Percentiles rank a stretch among this genome's conserved stretches.
phyloP scores from a whole-genome alignment of 1,284 basidiomycete genomes.

The Leccinum pallidistipes region DNA sequence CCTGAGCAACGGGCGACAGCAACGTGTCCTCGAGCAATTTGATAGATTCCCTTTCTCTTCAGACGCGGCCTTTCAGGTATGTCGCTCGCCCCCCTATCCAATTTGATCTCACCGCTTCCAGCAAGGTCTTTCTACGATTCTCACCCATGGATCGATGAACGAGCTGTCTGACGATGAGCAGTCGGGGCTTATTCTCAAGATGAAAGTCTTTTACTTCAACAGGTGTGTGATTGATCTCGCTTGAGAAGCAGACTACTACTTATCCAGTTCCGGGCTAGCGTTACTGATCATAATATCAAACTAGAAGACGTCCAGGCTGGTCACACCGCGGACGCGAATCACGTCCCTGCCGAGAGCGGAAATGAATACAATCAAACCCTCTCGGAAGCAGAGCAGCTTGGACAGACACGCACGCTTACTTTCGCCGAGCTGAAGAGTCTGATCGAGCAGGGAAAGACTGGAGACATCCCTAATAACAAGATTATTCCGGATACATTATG shows the following conservation, averaged over 20 bases:
- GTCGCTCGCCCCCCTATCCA: slow-evolving; percentile 6
- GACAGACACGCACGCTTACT: slow-evolving; percentile 49
- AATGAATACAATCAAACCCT: slow-evolving; percentile 17
- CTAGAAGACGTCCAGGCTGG: slow-evolving; percentile 22
- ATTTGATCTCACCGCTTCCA: slow-evolving; percentile 26
- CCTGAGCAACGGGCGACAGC: slow-evolving; percentile 10
- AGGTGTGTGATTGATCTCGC: slow-evolving; percentile 41
- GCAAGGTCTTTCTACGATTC: slow-evolving; percentile 63
- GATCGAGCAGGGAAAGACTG: slow-evolving; percentile 67
- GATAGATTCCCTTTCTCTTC: slow-evolving; percentile 49
- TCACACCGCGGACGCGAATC: slow-evolving; percentile 10
- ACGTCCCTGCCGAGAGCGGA: slow-evolving; percentile 18
- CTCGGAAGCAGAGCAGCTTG: slow-evolving; percentile 7
- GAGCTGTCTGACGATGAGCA: slow-evolving; percentile 42
- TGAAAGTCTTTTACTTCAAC: slow-evolving; percentile 72
- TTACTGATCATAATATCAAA: slow-evolving; percentile 31
- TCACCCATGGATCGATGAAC: slow-evolving; percentile 40
- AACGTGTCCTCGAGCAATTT: slow-evolving; percentile 39
- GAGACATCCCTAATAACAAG: slow-evolving; percentile 77
- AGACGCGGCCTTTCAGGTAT: slow-evolving; percentile 62
- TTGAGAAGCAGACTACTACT: slow-evolving; percentile 3
- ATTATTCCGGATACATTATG: slow-evolving; percentile 61
- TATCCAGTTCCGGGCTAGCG: slow-evolving; percentile 31
- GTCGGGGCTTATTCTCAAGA: slow-evolving; percentile 50
- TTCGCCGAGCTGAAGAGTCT: slow-evolving; percentile 68